phyloP scores from a whole-genome alignment of 2,329 filamentous ascomycete species.

The Colletotrichum gloeosporioides region DNA sequence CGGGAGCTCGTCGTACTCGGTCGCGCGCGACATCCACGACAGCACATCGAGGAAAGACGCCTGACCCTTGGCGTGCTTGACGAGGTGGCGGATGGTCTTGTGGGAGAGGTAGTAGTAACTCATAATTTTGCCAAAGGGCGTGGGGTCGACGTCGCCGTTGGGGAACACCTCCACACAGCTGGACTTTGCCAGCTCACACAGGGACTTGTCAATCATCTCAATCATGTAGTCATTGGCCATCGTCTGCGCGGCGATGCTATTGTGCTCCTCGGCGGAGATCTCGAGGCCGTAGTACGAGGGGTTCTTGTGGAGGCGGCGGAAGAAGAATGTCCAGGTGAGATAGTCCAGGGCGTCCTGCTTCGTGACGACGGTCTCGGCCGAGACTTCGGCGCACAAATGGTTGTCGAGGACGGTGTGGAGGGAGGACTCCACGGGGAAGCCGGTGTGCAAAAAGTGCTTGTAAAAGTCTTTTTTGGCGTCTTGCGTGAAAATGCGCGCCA shows the following conservation, averaged over 20 bases:
- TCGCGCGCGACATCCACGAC: conserved; percentile 90
- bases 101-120: conserved; percentile 99
- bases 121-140: conserved; percentile 96
- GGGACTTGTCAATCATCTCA: conserved; percentile 85
- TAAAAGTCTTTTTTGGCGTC: conserved; percentile 99
- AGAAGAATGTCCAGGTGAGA: conserved; percentile 99
- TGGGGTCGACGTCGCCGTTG: conserved; percentile 89
- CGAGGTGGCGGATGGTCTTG: conserved; percentile 87
- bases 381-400: conserved; percentile 93
- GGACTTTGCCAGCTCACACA: conserved; percentile 81
- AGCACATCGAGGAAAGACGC: conserved; percentile 84
- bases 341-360: conserved; percentile 99
- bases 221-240: conserved; percentile 95
- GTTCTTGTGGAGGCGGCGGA: conserved; percentile 95
- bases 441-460: conserved; percentile 98
- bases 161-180: conserved; percentile 83
- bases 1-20: conserved; percentile 96
- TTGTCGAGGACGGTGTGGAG: conserved; percentile 97
- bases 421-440: conserved; percentile 96
- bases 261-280: conserved; percentile 91
- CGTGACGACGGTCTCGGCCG: conserved; percentile 87
- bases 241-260: conserved; percentile 82
- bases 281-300: conserved; percentile 97
- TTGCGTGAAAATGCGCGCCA: conserved; percentile 96
- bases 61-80: conserved; percentile 74